Percentiles rank a stretch among this genome's conserved stretches.
Evolutionary conservation across 176 grass and related monocot genomes (phyloP).

Genomic region (Eleusine coracana): DNA sequence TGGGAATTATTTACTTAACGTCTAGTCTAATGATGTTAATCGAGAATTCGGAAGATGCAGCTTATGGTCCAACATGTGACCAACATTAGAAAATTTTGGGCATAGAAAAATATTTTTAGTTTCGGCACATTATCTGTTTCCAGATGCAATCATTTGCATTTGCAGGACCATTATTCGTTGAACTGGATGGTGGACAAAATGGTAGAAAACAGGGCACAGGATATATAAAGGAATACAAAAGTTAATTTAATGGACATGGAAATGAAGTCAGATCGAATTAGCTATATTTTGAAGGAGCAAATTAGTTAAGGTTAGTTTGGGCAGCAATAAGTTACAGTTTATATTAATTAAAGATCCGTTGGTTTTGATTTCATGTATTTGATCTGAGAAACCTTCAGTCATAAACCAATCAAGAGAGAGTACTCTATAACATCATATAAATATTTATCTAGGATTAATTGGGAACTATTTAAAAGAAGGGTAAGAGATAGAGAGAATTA

Average conservation of each 20-base stretch:
- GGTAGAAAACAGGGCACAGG: neutral
- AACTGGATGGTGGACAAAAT: constrained; percentile 5
- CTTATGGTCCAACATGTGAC: neutral
- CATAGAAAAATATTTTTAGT: neutral
- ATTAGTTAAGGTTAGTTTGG: neutral
- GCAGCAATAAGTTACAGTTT: neutral
- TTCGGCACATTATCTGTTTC: constrained; percentile 17
- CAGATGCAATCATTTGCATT: constrained; percentile 27
- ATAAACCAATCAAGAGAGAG: neutral
- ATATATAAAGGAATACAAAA: neutral
- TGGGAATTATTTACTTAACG: too few species aligned
- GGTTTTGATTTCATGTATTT: neutral
- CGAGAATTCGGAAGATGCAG: too few species aligned
- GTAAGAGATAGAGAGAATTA: neutral
- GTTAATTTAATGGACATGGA: neutral
- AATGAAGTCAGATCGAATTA: neutral
- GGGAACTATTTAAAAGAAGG: neutral
- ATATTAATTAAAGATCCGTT: neutral
- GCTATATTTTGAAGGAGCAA: neutral
- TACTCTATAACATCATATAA: neutral
- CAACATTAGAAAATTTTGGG: neutral
- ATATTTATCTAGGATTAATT: neutral
- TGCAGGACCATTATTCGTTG: neutral
- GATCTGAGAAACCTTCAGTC: neutral
- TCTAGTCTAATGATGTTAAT: too few species aligned